These are phyloP conservation scores for Psilocybe cyanescens DNA, from an alignment of 768 basidiomycete species.

Conservation along the genomic window DNA sequence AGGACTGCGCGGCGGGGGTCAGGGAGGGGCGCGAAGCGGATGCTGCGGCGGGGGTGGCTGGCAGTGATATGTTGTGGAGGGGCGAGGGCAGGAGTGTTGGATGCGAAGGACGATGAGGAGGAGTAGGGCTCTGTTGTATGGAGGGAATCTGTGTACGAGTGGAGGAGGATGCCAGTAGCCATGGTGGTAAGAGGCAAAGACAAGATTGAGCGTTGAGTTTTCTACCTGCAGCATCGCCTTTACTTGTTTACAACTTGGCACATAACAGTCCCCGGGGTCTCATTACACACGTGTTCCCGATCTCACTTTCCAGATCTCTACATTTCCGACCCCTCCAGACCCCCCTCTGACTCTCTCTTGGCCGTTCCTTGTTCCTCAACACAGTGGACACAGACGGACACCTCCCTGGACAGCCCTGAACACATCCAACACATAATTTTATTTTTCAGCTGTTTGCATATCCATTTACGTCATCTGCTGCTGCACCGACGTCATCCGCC, in stretches of 20 bases:
- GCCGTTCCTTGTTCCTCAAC: not conserved
- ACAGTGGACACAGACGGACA: not conserved
- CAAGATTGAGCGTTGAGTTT: not conserved
- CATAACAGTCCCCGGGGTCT: constrained; percentile 14
- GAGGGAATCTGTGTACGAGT: not conserved
- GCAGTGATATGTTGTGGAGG: not conserved
- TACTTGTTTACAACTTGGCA: constrained; percentile 12
- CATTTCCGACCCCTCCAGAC: not conserved
- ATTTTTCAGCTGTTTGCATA: no score
- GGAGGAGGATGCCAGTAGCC: constrained; percentile 17
- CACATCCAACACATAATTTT: no score
- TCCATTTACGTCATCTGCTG: no score
- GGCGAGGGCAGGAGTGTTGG: not conserved
- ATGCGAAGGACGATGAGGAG: constrained; percentile 10
- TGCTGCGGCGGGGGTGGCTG: constrained; percentile 34
- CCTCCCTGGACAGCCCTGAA: no score
- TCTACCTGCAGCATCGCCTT: not conserved
- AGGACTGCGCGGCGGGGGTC: constrained; percentile 63
- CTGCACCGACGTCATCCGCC: no score
- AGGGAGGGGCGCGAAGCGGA: constrained; percentile 87
- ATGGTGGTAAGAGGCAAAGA: constrained; percentile 11
- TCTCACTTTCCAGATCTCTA: constrained; percentile 10
- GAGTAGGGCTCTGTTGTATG: no score
- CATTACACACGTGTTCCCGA: constrained; percentile 16
- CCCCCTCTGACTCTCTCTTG: not conserved